Evolutionary conservation across 495 filamentous ascomycete genomes (phyloP).

Genomic region (Neurospora hispaniola): DNA sequence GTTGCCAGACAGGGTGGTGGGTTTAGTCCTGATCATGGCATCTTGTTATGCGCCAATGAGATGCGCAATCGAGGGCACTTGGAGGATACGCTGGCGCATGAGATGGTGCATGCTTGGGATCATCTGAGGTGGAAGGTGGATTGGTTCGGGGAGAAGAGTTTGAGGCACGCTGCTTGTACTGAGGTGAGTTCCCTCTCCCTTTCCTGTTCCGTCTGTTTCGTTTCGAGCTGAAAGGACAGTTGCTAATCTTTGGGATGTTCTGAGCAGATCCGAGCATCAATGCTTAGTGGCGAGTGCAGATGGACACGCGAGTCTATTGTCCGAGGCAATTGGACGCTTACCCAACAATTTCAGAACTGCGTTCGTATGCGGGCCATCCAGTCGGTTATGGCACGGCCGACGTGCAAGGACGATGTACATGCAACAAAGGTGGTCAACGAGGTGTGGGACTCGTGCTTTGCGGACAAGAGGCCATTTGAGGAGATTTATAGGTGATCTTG

Average conservation of each 20-base stretch:
- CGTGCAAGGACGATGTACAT: slow-evolving; percentile 76
- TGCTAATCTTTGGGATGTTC: not conserved
- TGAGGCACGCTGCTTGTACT: slow-evolving; percentile 89
- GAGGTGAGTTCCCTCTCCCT: slow-evolving; percentile 50
- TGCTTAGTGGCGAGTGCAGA: slow-evolving; percentile 85
- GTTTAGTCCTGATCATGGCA: slow-evolving; percentile 74
- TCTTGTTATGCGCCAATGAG: slow-evolving; percentile 83
- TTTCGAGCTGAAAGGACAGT: not conserved
- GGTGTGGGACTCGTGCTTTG: slow-evolving; percentile 95
- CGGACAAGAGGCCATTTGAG: slow-evolving; percentile 89
- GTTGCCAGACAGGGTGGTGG: slow-evolving; percentile 55
- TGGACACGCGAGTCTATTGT: slow-evolving; percentile 80
- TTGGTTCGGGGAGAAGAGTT: slow-evolving; percentile 50
- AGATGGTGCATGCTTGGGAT: slow-evolving; percentile 97
- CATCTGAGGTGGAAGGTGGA: slow-evolving; percentile 85
- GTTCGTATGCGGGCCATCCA: slow-evolving; percentile 68
- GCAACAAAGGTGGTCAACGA: slow-evolving; percentile 84
- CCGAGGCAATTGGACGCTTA: slow-evolving; percentile 73
- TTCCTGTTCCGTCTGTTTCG: not conserved
- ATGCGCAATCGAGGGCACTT: slow-evolving; percentile 61
- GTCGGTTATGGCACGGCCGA: slow-evolving; percentile 62
- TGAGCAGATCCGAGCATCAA: slow-evolving; percentile 75
- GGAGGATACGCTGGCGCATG: slow-evolving; percentile 92
- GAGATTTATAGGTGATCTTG: slow-evolving; percentile 74
- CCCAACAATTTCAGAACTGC: slow-evolving; percentile 88